These are phyloP conservation scores for Lentinus tigrinus DNA, from an alignment of 768 basidiomycete species.

Conservation along the genomic window DNA sequence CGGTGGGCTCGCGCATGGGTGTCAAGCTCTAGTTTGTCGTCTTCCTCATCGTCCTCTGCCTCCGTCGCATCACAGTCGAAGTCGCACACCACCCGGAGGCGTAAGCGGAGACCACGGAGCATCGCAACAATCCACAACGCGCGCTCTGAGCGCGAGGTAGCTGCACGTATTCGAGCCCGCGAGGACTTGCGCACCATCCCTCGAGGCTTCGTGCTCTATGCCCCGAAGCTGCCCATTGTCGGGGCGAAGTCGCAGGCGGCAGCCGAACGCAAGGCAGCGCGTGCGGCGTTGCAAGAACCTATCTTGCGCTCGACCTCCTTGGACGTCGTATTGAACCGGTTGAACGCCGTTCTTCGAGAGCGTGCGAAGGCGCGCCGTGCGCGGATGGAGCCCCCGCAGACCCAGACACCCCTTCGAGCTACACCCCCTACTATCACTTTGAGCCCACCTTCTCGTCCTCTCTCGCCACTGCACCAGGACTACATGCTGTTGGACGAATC, in stretches of 20 bases:
- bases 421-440: background rate
- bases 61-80: slow-evolving; percentile 35
- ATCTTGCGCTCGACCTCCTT: slow-evolving; percentile 19
- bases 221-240: slow-evolving; percentile 40
- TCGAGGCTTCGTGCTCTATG: slow-evolving; percentile 65
- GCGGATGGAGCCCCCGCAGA: slow-evolving; percentile 3
- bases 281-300: background rate
- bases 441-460: slow-evolving; percentile 1
- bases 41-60: slow-evolving; percentile 40
- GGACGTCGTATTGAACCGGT: slow-evolving; percentile 12
- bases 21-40: slow-evolving; percentile 41
- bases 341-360: slow-evolving; percentile 18
- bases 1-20: slow-evolving; percentile 64
- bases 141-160: slow-evolving; percentile 58
- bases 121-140: slow-evolving; percentile 49
- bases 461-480: slow-evolving; percentile 27
- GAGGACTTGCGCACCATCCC: slow-evolving; percentile 58
- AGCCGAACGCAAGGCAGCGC: background rate
- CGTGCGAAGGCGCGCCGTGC: slow-evolving; percentile 16
- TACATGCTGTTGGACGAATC: slow-evolving; percentile 35
- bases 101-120: slow-evolving; percentile 45
- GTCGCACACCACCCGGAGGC: slow-evolving; percentile 33
- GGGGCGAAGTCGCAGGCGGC: slow-evolving; percentile 2
- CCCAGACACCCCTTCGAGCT: background rate
- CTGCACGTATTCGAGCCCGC: slow-evolving; percentile 62